Evolutionary conservation across 495 filamentous ascomycete genomes (phyloP), one percentile per base, ranked within the genome.

Genomic region (Neurospora sublineolata): DNA sequence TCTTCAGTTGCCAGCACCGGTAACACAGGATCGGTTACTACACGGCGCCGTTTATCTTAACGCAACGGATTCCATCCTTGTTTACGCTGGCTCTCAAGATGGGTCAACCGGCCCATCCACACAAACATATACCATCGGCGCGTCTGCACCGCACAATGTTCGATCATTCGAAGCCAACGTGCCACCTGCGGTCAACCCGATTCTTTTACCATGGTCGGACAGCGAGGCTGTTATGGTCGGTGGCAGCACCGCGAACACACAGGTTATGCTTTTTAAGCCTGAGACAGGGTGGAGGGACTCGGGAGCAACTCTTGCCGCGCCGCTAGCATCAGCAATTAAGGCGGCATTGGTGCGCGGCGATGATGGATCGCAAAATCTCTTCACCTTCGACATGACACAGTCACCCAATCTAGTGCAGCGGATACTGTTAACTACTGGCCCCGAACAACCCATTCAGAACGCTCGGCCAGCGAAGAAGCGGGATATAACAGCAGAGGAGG

Each of bases 291-390:
- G 94, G 94, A 74, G 77, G 11, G 81, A 88, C 60, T 87, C 93
- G 9, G 85, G 86, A 10, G 84, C 87, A 8, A 86, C 85, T 20
- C 81, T 97, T 44, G 82, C 84, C n/a, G 75, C 83, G 39, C 84
- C 86, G 16, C 73, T 94, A 11, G 76, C 83, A 7, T 80, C 81
- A 5, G 71, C 73, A 0, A 79, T 87, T n/a, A 86, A 89, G 75
- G 88, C 85, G 20, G 84, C 87, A 7, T 79, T 97, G 16, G 79
- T 97, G 23, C 82, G 83, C 69, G 90, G 89, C 9, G 87, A 89
- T 46, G 92, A 97, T 76, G 92, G 89, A 5, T 93, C 91, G 80
- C 95, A 93, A 77, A 84, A 93, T n/a, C 82, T 98, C 14, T 87
- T 94, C 73, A 87, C 87, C 1, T 98, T 94, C 78, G 88, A 97